Evolutionary conservation across 2,329 filamentous ascomycete species (phyloP), one percentile per base, ranked within the genome.

Genomic region (Aspergillus costaricaensis): DNA sequence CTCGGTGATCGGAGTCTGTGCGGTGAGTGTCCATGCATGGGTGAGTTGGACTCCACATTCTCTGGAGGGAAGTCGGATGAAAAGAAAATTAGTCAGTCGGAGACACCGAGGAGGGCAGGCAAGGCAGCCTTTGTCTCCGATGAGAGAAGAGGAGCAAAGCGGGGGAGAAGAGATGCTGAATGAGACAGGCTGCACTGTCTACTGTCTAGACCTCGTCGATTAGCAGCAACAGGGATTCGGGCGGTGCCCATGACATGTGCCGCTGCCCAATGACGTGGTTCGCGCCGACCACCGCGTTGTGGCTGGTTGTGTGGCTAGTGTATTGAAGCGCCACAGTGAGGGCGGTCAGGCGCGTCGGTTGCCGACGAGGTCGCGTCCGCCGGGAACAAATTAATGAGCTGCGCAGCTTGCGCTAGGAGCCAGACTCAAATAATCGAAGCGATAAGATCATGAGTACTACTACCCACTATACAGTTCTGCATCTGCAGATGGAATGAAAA

Each of bases 191-290:
- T 19, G 41, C 53, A 27, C 30, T 55, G 53, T 55, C 53, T 55
- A 27, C 30, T 55, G 53, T 55, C 53, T 55, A 55, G 53, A 55
- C 53, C 43, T 44, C 21, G 25, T 44, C 53, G 43, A 55, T 15
- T 44, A 47, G 15, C 41, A 47, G 23, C 53, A 30, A 21, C 52
- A 32, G 39, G 39, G 25, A 43, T 30, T 55, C 25, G 53, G 39
- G 27, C 43, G 55, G 38, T 50, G 44, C 55, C 44, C 30, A 49
- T 57, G 56, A 58, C 56, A 58, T 58, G 48, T 58, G 51, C 54
- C 59, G 65, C 69, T 68, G 66, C 70, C 65, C 68, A 70, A 69
- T 75, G 70, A 73, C 70, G 73, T 72, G 70, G 65, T 27, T 36
- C 39, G 70, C 57, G 62, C 70, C 68, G 68, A 60, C 65, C 61